Percentiles rank a stretch among this genome's conserved stretches.
phyloP scores from a whole-genome alignment of 192 early-diverging fungal species.

The Backusella parvicylindrica region DNA sequence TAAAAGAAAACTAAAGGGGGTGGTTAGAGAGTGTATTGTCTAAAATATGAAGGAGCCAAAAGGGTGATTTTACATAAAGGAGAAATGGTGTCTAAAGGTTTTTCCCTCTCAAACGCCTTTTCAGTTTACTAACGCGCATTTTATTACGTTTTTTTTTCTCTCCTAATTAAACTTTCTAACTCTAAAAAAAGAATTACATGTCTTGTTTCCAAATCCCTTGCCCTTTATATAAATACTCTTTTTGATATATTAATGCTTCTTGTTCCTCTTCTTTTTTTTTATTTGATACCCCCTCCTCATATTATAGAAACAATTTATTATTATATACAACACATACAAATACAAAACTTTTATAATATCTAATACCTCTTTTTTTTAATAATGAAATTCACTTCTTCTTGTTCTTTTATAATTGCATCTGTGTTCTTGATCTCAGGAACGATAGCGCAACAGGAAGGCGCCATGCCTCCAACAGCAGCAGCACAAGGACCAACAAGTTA shows the following conservation, averaged over 20 bases:
- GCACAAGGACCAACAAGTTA: neutral
- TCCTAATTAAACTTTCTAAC: neutral
- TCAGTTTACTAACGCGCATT: neutral
- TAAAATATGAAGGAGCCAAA: neutral
- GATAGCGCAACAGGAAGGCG: slow-evolving; percentile 12
- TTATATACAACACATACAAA: neutral
- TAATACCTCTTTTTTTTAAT: neutral
- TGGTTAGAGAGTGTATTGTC: neutral
- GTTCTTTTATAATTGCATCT: neutral
- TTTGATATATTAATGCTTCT: neutral
- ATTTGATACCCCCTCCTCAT: neutral
- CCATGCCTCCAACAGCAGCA: neutral
- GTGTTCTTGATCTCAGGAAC: neutral
- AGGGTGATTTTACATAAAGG: neutral
- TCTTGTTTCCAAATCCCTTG: neutral
- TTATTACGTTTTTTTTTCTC: neutral
- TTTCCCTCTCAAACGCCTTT: neutral
- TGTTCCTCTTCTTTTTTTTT: neutral
- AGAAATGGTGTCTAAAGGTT: neutral
- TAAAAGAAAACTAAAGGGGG: neutral
- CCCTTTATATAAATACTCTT: neutral
- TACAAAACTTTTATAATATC: neutral
- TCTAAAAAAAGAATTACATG: neutral
- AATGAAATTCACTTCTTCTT: neutral
- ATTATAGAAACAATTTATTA: neutral